Percentiles rank a stretch among this genome's conserved stretches.
These are phyloP conservation scores for Fusarium caatingaense DNA, from an alignment of 2,329 filamentous ascomycete species.

Conservation along the genomic window DNA sequence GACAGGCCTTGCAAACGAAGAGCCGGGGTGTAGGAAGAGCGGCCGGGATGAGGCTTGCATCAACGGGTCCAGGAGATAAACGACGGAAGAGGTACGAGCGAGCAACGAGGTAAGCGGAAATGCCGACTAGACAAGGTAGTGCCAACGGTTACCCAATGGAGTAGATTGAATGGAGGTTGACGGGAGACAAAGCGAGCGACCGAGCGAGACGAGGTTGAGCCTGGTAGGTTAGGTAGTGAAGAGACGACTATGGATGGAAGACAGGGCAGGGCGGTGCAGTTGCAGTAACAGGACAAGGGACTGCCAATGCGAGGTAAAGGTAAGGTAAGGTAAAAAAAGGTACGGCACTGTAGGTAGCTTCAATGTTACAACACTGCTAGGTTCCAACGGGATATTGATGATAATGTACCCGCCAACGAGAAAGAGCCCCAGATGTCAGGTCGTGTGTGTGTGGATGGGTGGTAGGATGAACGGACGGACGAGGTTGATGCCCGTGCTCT, in stretches of 20 bases:
- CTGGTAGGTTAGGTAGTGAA: not conserved
- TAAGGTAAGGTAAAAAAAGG: conserved; percentile 14
- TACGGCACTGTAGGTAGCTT: conserved; percentile 38
- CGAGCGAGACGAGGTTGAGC: conserved; percentile 27
- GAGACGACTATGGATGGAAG: not conserved
- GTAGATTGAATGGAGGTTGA: conserved; percentile 41
- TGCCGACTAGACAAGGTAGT: conserved; percentile 39
- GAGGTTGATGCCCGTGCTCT: conserved; percentile 34
- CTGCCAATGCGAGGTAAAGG: not conserved
- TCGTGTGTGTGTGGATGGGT: conserved; percentile 10
- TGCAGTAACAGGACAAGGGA: not conserved
- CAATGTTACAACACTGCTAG: conserved; percentile 40
- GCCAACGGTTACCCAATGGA: conserved; percentile 33
- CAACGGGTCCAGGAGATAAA: conserved; percentile 41
- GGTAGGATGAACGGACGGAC: conserved; percentile 18
- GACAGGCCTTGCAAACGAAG: conserved; percentile 35
- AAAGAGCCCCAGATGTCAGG: conserved; percentile 22
- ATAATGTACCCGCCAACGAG: conserved; percentile 44
- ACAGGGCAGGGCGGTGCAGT: not conserved
- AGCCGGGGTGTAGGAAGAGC: conserved; percentile 31
- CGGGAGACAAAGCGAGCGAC: conserved; percentile 42
- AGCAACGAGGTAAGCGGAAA: conserved; percentile 40
- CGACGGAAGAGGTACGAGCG: conserved; percentile 38
- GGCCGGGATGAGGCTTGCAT: conserved; percentile 40
- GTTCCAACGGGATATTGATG: conserved; percentile 41